A percentile compares a stretch with the other conserved stretches of the same genome.
phyloP scores from a whole-genome alignment of 73 alveolate species.

The Stentor coeruleus region DNA sequence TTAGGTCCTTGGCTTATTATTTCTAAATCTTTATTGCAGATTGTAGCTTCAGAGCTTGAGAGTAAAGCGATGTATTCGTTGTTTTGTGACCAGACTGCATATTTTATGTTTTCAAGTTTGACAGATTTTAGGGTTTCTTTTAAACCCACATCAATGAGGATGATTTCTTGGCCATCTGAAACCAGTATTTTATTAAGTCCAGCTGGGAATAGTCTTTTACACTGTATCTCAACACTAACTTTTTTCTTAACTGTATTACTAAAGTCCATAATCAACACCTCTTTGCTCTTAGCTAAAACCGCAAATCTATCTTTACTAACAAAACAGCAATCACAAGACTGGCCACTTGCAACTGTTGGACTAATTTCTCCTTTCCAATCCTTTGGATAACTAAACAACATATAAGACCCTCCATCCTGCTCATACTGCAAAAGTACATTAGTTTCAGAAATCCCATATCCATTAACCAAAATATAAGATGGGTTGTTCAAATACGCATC shows the following conservation, averaged over 20 bases:
- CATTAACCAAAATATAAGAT: slow-evolving; percentile 49
- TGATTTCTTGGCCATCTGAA: background rate
- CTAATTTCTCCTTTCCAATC: slow-evolving; percentile 27
- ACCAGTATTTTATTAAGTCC: background rate
- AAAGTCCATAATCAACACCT: slow-evolving; percentile 47
- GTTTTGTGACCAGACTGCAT: slow-evolving; percentile 81
- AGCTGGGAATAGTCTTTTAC: slow-evolving; percentile 3
- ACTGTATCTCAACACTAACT: slow-evolving; percentile 27
- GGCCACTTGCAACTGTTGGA: slow-evolving; percentile 37
- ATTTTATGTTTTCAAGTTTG: slow-evolving; percentile 36
- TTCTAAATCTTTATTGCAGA: slow-evolving; percentile 74
- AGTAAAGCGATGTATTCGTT: slow-evolving; percentile 80
- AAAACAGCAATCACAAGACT: slow-evolving; percentile 46
- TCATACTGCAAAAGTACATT: slow-evolving; percentile 34
- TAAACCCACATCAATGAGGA: slow-evolving; percentile 8
- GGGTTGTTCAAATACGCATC: slow-evolving; percentile 47
- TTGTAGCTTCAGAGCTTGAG: slow-evolving; percentile 61
- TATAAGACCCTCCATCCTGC: slow-evolving; percentile 51
- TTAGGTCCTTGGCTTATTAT: slow-evolving; percentile 53
- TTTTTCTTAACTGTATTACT: slow-evolving; percentile 45
- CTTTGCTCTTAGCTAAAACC: slow-evolving; percentile 43
- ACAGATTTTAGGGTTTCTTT: slow-evolving; percentile 10
- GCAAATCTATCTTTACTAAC: slow-evolving; percentile 56
- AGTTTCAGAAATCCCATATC: slow-evolving; percentile 32
- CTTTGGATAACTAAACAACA: slow-evolving; percentile 4